Evolutionary conservation across 2,329 filamentous ascomycete genomes (phyloP), one percentile per base, ranked within the genome.

Genomic region (Coleophoma cylindrospora): DNA sequence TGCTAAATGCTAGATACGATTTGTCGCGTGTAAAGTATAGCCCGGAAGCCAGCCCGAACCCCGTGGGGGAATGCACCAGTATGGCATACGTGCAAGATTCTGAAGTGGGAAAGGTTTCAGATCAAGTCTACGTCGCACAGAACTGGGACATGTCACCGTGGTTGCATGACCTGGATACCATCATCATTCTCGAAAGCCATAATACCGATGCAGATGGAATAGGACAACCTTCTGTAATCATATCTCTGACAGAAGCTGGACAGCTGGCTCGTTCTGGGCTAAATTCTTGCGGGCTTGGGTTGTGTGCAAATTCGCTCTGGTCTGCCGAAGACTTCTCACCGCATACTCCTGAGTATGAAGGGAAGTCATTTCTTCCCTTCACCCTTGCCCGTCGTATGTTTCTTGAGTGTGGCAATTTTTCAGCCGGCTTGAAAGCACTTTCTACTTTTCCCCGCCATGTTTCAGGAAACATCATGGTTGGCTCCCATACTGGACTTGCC

Each of bases 221-320:
- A 9, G 54, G 54, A 8, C 17, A 41, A 12, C 36, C 43, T 15
- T 17, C 14, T 4, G 21, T 15, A 2, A 50, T 65, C 21, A 58
- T 66, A 41, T 47, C 61, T 22, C 36, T 65, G 9, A 62, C 60
- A 3, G 63, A 66, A 48, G 64, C 61, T 10, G 64, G 64, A 19
- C 61, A 65, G 50, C 53, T 66, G 14, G 56, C 49, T 12, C 57
- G 62, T 27, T 52, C 50, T 21, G 64, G 61, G 34, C 63, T 66
- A 61, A 66, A 63, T 46, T 61, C 62, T 11, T 38, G 49, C 3
- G 63, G 64, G 5, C 34, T 66, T 10, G 57, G 49, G 7, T 57
- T 64, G 11, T 57, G 56, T 14, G 59, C 61, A 15, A 66, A 66
- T 52, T 59, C 58, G 22, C 53, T 66, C 14, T 45, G 56, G 38